Conservation (phyloP, 2,329 filamentous ascomycete species). For the Orbilia brochopaga region DNA sequence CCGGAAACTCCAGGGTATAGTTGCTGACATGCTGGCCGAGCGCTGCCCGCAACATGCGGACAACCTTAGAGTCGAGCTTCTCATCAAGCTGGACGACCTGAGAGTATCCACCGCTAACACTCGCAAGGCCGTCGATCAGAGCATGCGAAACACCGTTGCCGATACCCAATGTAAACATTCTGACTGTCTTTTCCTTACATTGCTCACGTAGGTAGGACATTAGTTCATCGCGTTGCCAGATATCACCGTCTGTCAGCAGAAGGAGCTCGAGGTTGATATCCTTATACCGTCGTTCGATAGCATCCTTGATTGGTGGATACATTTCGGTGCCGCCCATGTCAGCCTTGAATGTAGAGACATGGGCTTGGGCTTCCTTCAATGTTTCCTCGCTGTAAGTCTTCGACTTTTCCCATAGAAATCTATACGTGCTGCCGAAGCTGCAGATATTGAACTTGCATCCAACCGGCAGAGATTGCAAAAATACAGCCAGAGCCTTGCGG, state of each 20-base stretch:
- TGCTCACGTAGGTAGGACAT: conserved; percentile 59
- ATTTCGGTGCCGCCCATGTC: conserved; percentile 66
- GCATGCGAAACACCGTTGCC: conserved; percentile 63
- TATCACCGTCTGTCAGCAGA: conserved; percentile 66
- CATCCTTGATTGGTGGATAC: conserved; percentile 60
- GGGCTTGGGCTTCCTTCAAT: conserved; percentile 59
- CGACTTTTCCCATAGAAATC: conserved; percentile 63
- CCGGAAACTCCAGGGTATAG: conserved; percentile 45
- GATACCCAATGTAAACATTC: conserved; percentile 66
- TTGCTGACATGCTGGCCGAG: conserved; percentile 70
- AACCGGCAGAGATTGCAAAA: conserved; percentile 70
- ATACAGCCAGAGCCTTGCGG: conserved; percentile 65
- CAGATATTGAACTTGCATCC: conserved; percentile 73
- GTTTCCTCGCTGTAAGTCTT: conserved; percentile 61
- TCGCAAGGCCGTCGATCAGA: conserved; percentile 65
- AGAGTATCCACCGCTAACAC: conserved; percentile 65
- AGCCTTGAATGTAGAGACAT: conserved; percentile 60
- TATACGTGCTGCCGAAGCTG: conserved; percentile 65
- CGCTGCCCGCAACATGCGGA: conserved; percentile 76
- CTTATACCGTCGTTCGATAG: conserved; percentile 43
- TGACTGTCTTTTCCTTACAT: conserved; percentile 58
- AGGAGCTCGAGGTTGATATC: conserved; percentile 64
- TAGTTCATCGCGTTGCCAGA: conserved; percentile 61
- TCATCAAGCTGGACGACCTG: conserved; percentile 70
- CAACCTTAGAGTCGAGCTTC: conserved; percentile 71